Evolutionary conservation across 441 rosid genomes (phyloP), one percentile per base, ranked within the genome.

Genomic region (Omphalea diandra): DNA sequence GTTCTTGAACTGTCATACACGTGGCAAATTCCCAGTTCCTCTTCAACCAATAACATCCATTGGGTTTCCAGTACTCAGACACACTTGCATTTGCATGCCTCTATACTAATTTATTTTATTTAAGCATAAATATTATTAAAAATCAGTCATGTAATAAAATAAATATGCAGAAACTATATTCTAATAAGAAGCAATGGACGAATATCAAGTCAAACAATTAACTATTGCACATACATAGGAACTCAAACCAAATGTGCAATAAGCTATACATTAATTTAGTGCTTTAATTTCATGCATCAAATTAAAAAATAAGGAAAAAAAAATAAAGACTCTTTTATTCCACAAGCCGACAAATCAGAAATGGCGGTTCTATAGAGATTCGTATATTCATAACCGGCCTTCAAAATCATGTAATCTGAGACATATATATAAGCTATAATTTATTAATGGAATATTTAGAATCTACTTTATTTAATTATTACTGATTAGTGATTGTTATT

Each of bases 261-360:
- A 27, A 47, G 44, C 32, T 36, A 65, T 46, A 14, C 15, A 14
- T 33, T 24, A 24, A 24, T 31, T 27, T 47, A 20, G 40, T 8
- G 12, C 26, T 40, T 40, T 7, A 40, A 6, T 3, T 6, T 8
- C 41, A 38, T 40, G 7, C 11, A 40, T 10, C 7, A 8, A 40
- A 40, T 8, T 40, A n/a, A n/a, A n/a, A n/a, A n/a, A n/a, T n/a
- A n/a, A n/a, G n/a, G n/a, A n/a, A n/a, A n/a, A n/a, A n/a, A n/a
- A n/a, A n/a, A n/a, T n/a, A n/a, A n/a, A n/a, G n/a, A n/a, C 6
- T 7, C 24, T 22, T 69, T 61, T 54, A 69, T 43, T 76, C 56
- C 65, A 62, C 36, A 72, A 60, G 81, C 90, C 83, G 88, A 83
- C 85, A 81, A 83, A 76, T 79, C 83, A 70, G 73, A 76, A 74